Base-by-base conservation (phyloP, 202 grass and related monocot genomes). In the Schoenoplectus triqueter region DNA sequence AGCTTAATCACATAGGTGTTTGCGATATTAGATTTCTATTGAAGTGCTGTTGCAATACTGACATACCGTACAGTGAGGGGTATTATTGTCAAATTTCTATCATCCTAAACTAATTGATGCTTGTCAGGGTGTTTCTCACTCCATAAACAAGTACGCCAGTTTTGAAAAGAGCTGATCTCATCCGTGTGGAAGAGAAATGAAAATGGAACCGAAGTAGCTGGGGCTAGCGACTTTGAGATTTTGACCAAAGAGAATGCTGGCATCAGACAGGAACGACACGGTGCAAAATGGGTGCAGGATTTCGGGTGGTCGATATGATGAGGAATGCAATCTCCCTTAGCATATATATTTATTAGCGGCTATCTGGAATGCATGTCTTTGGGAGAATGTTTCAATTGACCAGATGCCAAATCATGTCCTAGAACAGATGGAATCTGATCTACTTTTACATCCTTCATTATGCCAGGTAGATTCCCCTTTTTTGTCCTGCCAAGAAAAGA, bases 341-440 rank as follows among this genome's bases (percentile, higher is more conserved):
- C 90, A 47, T 92, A 95, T 2, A 95, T 61, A 51, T 95, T n/a
- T n/a, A n/a, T 95, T 48, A 95, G 87, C 93, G 92, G 55, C 85
- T 92, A 81, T 94, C 83, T 6, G 90, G 88, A 3, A 89, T 62
- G 20, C 85, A 89, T n/a, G 86, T 4, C 0, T 42, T 17, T 5
- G 90, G 90, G 48, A 92, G 92, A 7, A 92, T 77, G 21, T 77
- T 66, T 84, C 86, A 92, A 6, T 2, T 14, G 2, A 92, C 85
- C 31, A 92, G 50, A 3, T 86, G 73, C 2, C 49, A 68, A n/a
- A 89, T 68, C 86, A 92, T 94, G 11, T 51, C 39, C 63, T 64
- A 79, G 15, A 92, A 48, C 0, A 84, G 47, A 2, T n/a, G 90
- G 88, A 2, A 94, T 76, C 18, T 81, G 90, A 51, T 92, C 89